Base-by-base conservation (phyloP, 257 asterid species). In the Knoxia roxburghii region DNA sequence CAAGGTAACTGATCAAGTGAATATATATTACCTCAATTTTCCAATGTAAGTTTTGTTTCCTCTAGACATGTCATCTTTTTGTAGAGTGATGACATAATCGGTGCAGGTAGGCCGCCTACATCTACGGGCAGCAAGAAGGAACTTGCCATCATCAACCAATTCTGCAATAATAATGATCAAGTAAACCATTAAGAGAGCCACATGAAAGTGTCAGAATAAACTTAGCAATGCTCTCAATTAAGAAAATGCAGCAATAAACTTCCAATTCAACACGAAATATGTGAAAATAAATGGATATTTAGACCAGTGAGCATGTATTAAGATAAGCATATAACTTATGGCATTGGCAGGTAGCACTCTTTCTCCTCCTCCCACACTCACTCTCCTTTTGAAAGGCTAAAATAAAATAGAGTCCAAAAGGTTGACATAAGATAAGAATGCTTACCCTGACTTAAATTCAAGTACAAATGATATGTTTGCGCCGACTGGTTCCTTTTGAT, bases 51-150 rank as follows among this genome's bases (percentile, higher is more conserved):
- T 76, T 71, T 78, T 81, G 51, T 76, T 79, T 68, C 90, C 94
- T 78, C 84, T 88, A 21, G 86, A 75, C 75, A 70, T 78, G 53
- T 84, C 88, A 78, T 84, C 83, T 41, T 89, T 82, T 72, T 77
- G 81, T 54, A 94, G 83, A 79, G 90, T 81, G 78, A 94, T 87
- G 54, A 79, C 65, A 73, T 88, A 90, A 73, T 90, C 99, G 0
- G 99, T 86, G 78, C 90, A 88, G 39, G 96, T 90, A 32, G 96
- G 69, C 27, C 87, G 86, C 85, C 95, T 80, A 75, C 69, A 84
- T 83, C 84, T 88, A 64, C 90, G 89, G 65, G 99, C 97, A 75
- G 97, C 84, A 45, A 94, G 96, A 66, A 94, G 91, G 73, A 90
- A 85, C 92, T 94, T 94, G 48, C 99, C 99, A 43, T 94, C 90